Evolutionary conservation across 495 filamentous ascomycete genomes (phyloP).

Genomic region (Hyphodiscus hymeniophilus): DNA sequence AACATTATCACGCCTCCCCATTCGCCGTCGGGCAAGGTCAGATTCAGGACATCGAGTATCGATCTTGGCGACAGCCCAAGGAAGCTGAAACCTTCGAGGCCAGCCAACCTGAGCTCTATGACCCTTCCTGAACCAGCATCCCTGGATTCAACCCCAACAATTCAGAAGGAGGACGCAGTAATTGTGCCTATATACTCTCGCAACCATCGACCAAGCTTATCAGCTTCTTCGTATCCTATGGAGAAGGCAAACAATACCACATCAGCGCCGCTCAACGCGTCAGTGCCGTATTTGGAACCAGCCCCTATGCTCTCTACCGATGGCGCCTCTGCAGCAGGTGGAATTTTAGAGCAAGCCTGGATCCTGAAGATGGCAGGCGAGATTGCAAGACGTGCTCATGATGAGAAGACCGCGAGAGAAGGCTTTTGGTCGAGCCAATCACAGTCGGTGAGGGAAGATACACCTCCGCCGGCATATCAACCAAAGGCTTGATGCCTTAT

Average conservation of each 20-base stretch:
- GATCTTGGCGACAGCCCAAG: slow-evolving; percentile 20
- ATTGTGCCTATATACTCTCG: slow-evolving; percentile 9
- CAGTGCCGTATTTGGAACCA: slow-evolving; percentile 1
- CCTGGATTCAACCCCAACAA: slow-evolving; percentile 1
- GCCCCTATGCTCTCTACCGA: slow-evolving; percentile 4
- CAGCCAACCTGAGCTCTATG: slow-evolving; percentile 8
- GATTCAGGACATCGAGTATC: slow-evolving; percentile 27
- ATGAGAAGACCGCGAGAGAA: slow-evolving; percentile 45
- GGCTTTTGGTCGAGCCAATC: slow-evolving; percentile 34
- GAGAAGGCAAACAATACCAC: slow-evolving; percentile 2
- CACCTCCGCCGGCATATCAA: slow-evolving; percentile 55
- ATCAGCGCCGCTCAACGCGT: slow-evolving; percentile 9
- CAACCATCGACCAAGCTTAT: not conserved
- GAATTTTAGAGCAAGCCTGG: slow-evolving; percentile 76
- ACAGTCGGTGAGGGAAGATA: slow-evolving; percentile 43
- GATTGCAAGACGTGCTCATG: slow-evolving; percentile 78
- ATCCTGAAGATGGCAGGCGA: slow-evolving; percentile 87
- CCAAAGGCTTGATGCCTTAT: slow-evolving; percentile 8
- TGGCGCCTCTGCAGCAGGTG: slow-evolving; percentile 11
- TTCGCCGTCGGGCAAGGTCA: slow-evolving; percentile 32
- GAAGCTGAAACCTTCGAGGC: slow-evolving; percentile 3
- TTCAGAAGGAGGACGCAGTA: slow-evolving; percentile 1
- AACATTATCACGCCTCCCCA: slow-evolving; percentile 40
- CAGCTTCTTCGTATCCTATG: not conserved
- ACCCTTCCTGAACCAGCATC: slow-evolving; percentile 11